A percentile compares a stretch with the other conserved stretches of the same genome.
phyloP scores from a whole-genome alignment of 2,329 filamentous ascomycete species.

The Monilinia laxa region DNA sequence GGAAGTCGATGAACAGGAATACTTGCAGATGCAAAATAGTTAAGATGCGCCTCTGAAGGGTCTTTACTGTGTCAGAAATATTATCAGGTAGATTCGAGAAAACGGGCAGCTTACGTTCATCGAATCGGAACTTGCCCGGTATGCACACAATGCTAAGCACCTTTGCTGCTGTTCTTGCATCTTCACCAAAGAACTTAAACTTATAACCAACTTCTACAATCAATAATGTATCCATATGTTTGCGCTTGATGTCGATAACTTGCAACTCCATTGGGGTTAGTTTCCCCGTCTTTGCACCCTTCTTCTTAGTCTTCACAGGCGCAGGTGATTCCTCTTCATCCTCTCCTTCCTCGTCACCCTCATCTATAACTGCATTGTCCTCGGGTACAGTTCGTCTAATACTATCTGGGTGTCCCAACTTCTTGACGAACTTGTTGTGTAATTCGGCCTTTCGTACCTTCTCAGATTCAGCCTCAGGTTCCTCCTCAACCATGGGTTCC shows the following conservation, averaged over 20 bases:
- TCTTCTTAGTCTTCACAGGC: constrained; percentile 61
- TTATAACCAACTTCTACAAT: constrained; percentile 98
- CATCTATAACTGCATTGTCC: constrained; percentile 48
- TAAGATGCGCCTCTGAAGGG: constrained; percentile 85
- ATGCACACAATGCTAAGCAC: constrained; percentile 95
- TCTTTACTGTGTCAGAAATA: constrained; percentile 48
- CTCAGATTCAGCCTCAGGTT: constrained; percentile 49
- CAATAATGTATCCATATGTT: constrained; percentile 84
- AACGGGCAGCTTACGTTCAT: constrained; percentile 64
- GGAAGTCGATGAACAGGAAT: constrained; percentile 89
- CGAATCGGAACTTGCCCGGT: constrained; percentile 89
- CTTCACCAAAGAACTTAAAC: constrained; percentile 94
- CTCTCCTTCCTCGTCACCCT: constrained; percentile 58
- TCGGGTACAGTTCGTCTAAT: constrained; percentile 57
- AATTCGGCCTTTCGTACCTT: constrained; percentile 66
- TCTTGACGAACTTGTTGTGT: constrained; percentile 84
- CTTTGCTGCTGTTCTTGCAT: constrained; percentile 84
- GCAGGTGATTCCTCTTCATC: constrained; percentile 52
- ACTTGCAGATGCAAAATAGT: constrained; percentile 91
- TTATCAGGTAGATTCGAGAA: constrained; percentile 13
- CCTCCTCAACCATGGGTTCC: constrained; percentile 37
- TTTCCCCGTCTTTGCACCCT: constrained; percentile 69
- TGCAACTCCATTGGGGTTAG: constrained; percentile 94
- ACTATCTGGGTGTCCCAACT: constrained; percentile 83
- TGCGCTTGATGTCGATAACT: constrained; percentile 88